Evolutionary conservation across 2,329 filamentous ascomycete genomes (phyloP), one percentile per base, ranked within the genome.

Genomic region (Verticillium nubilum): DNA sequence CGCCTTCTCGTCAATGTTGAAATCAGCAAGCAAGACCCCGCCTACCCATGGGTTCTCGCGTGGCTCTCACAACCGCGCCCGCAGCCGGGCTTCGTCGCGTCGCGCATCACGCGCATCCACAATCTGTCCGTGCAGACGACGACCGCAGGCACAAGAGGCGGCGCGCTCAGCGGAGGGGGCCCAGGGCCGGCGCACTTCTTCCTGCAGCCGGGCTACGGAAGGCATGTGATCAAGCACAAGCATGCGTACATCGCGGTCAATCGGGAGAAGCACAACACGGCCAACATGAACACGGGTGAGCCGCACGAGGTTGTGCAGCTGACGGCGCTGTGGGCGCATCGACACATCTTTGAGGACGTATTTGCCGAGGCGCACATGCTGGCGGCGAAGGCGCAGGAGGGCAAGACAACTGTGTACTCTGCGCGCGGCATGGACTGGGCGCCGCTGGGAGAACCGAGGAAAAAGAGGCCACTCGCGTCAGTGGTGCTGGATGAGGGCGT

Each of bases 301-400:
- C 95, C 95, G 1, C 96, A 97, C 78, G 95, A 99, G 76, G 96
- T 93, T 1, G 84, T 99, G 55, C 95, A 92, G 60, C 78, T 99
- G 61, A 98, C 94, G 3, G 94, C 95, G 1, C 81, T 99, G 13
- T 98, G 96, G 79, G 84, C 91, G 54, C 89, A 97, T 66, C 89
- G 93, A 3, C 86, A 94, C 67, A 85, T 98, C 15, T 97, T 99
- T 68, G 91, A 96, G 71, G 86, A 92, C 25, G 86, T 99, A 15
- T 97, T 99, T 68, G 82, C 82, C 25, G 92, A 98, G 73, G 94
- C 95, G 3, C 91, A 97, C 69, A 80, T 84, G 19, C 81, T 97
- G 61, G 92, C 93, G 1, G 83, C 86, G 33, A 86, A 88, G 67
- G 89, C 89, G 35, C 88, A 92, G 59, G 91, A 98, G 72, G 95